phyloP scores from a whole-genome alignment of 164 flowering plant species.

The Dillenia turbinata region DNA sequence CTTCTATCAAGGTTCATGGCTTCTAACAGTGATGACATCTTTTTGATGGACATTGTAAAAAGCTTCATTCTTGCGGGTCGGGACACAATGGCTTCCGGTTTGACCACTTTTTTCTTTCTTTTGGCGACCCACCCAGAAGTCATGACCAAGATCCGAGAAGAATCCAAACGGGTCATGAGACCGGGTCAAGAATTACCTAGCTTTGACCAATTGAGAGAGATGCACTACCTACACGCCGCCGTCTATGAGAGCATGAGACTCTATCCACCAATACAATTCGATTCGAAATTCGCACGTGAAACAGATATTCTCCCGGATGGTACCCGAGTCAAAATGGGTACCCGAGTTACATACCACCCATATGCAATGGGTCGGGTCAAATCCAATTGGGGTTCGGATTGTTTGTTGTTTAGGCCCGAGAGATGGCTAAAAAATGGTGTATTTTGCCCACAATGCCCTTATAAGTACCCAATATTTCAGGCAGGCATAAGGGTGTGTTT shows the following conservation, averaged over 20 bases:
- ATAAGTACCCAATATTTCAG: constrained; percentile 32
- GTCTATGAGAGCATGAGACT: constrained; percentile 61
- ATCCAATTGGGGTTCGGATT: constrained; percentile 64
- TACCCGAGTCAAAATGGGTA: constrained; percentile 41
- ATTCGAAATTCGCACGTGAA: constrained; percentile 43
- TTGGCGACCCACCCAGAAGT: constrained; percentile 39
- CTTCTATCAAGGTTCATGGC: constrained; percentile 66
- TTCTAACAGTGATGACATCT: constrained; percentile 28
- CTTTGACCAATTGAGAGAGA: constrained; percentile 33
- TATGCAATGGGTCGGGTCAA: constrained; percentile 84
- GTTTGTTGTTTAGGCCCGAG: constrained; percentile 59
- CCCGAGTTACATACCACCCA: constrained; percentile 68
- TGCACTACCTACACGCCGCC: constrained; percentile 60
- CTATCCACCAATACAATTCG: constrained; percentile 65
- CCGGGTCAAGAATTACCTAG: constrained; percentile 8
- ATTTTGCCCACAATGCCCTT: constrained; percentile 32
- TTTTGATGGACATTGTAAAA: constrained; percentile 51
- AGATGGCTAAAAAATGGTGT: constrained; percentile 59
- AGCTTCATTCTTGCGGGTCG: constrained; percentile 77
- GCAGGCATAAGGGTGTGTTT: constrained; percentile 22
- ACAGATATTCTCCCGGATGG: constrained; percentile 75
- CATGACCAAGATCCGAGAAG: constrained; percentile 22
- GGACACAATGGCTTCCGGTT: constrained; percentile 61
- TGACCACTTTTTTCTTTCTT: constrained; percentile 59
- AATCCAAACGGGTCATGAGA: constrained; percentile 30